A percentile compares a stretch with the other conserved stretches of the same genome.
phyloP scores from a whole-genome alignment of 371 early-diverging fungal genomes.

The Lichtheimia hyalospora region DNA sequence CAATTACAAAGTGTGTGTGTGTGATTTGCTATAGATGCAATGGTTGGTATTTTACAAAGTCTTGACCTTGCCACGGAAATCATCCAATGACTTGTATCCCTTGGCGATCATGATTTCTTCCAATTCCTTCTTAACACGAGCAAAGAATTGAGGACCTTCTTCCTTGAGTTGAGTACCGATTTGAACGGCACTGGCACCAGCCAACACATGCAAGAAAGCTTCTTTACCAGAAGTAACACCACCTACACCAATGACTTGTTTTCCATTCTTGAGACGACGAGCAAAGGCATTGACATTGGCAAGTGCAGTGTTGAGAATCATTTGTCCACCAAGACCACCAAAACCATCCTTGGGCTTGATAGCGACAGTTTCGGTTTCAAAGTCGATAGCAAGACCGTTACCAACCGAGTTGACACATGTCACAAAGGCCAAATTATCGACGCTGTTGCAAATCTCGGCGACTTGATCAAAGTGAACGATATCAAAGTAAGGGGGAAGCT shows the following conservation, averaged over 20 bases:
- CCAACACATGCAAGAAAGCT: conserved; percentile 48
- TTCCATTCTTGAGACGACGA: conserved; percentile 35
- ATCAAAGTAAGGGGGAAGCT: conserved; percentile 54
- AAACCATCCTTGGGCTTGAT: conserved; percentile 56
- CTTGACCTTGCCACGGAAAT: conserved; percentile 57
- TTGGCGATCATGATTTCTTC: conserved; percentile 46
- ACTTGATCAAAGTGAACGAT: conserved; percentile 51
- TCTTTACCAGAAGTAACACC: conserved; percentile 52
- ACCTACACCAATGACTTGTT: conserved; percentile 53
- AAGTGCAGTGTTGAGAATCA: conserved; percentile 47
- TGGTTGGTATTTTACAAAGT: conserved; percentile 36
- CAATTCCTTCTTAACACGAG: conserved; percentile 45
- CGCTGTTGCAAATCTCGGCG: conserved; percentile 41
- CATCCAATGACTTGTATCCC: conserved; percentile 44
- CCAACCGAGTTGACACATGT: conserved; percentile 55
- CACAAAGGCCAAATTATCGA: conserved; percentile 43
- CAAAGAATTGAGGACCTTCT: conserved; percentile 46
- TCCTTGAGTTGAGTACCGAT: conserved; percentile 49
- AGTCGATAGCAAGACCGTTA: conserved; percentile 51
- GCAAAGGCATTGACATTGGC: conserved; percentile 53
- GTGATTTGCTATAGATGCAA: background rate
- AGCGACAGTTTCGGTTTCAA: conserved; percentile 46
- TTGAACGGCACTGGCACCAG: conserved; percentile 52
- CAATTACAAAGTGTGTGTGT: no score
- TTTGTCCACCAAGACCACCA: conserved; percentile 50